phyloP scores from a whole-genome alignment of 768 basidiomycete genomes.

The Kondoa malvinella region DNA sequence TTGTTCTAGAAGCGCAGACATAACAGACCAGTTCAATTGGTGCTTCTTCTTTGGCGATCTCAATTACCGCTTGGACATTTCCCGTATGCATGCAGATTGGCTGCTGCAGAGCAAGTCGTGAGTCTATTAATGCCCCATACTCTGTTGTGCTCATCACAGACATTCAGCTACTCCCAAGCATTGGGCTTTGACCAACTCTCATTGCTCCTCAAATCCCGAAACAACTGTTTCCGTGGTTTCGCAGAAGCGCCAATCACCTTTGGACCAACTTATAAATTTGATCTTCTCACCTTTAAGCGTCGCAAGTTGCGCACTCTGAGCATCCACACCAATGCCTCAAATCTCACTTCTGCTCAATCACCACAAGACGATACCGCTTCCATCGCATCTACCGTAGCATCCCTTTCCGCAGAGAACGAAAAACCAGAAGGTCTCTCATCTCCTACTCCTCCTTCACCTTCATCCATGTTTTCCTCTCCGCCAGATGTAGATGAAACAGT shows the following conservation, averaged over 20 bases:
- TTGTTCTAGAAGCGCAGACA: too few relatives aligned
- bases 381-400: background rate
- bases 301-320: constrained; percentile 26
- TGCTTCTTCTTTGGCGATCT: constrained; percentile 65
- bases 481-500: constrained; percentile 7
- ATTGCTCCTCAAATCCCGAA: constrained; percentile 51
- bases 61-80: constrained; percentile 77
- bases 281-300: constrained; percentile 45
- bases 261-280: constrained; percentile 68
- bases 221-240: constrained; percentile 55
- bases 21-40: constrained; percentile 76
- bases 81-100: constrained; percentile 87
- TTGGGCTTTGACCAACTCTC: constrained; percentile 78
- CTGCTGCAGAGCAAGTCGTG: constrained; percentile 65
- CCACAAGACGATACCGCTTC: background rate
- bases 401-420: constrained; percentile 6
- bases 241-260: constrained; percentile 64
- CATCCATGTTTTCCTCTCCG: constrained; percentile 4
- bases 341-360: background rate
- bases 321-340: background rate
- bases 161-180: constrained; percentile 43
- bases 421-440: constrained; percentile 2
- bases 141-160: background rate
- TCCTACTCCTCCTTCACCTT: background rate
- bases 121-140: background rate